Conservation (phyloP, 306 rosid genomes). For the Vigna hirtella region DNA sequence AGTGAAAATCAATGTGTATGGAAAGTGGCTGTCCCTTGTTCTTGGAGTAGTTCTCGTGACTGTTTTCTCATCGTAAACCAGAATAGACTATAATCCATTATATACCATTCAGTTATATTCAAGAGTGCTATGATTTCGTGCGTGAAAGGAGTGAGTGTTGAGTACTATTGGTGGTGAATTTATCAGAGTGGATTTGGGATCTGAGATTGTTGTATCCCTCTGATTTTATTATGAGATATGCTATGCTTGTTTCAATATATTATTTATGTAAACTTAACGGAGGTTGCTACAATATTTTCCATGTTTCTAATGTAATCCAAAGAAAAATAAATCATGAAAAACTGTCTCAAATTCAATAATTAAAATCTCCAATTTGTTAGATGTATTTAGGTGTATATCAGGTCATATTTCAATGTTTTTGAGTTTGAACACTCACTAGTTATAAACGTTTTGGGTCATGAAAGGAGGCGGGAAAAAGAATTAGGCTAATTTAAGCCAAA, state of each 20-base stretch:
- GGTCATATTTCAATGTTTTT: background rate
- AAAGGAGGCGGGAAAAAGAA: background rate
- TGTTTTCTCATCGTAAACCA: background rate
- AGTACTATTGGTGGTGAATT: background rate
- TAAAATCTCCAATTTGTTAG: background rate
- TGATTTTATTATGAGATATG: background rate
- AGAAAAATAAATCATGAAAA: background rate
- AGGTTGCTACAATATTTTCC: background rate
- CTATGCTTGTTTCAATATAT: conserved; percentile 2
- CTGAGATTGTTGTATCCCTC: conserved; percentile 13
- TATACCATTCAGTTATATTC: background rate
- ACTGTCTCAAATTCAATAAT: background rate
- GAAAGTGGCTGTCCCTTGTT: conserved; percentile 37
- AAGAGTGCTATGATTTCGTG: background rate
- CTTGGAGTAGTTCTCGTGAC: background rate
- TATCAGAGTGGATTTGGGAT: background rate
- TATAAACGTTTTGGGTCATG: background rate
- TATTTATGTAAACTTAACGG: background rate
- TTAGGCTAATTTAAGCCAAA: background rate
- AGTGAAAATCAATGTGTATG: conserved; percentile 19
- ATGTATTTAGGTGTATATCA: background rate
- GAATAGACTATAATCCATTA: background rate
- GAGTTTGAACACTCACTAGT: background rate
- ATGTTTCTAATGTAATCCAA: background rate
- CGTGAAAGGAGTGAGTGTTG: too few species aligned